Percentiles rank a stretch among this genome's conserved stretches.
Conservation (phyloP, 176 grass and related monocot genomes). For the Saccharum spontaneum region DNA sequence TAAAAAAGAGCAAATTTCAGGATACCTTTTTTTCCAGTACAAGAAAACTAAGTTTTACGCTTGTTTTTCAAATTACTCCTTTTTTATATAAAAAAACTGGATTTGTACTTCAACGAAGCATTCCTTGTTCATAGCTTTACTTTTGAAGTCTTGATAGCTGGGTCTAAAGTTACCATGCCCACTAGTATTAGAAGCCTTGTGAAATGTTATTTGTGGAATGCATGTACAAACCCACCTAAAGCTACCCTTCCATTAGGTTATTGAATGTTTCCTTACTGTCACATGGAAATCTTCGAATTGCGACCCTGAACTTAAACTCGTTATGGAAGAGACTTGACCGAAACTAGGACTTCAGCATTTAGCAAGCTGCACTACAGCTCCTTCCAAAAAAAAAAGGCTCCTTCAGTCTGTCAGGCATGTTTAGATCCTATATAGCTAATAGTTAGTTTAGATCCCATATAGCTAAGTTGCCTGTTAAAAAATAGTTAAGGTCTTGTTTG, state of each 20-base stretch:
- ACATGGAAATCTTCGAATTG: background rate
- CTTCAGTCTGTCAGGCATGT: background rate
- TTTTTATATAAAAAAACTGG: background rate
- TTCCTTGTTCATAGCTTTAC: background rate
- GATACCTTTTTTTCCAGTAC: background rate
- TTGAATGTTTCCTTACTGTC: background rate
- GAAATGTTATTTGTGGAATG: background rate
- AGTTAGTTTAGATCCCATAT: background rate
- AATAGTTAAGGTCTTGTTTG: background rate
- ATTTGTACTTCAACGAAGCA: background rate
- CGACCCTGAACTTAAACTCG: background rate
- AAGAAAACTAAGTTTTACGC: background rate
- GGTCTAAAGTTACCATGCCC: background rate
- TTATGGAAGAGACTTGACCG: background rate
- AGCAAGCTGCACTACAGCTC: background rate
- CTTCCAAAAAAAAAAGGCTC: background rate
- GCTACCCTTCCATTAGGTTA: too few species aligned
- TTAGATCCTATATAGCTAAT: too few species aligned
- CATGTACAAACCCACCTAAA: too few species aligned
- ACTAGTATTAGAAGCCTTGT: background rate
- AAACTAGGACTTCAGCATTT: background rate
- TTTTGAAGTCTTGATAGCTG: background rate
- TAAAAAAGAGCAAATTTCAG: background rate
- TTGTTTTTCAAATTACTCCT: background rate
- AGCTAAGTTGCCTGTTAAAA: background rate